Evolutionary conservation across 495 filamentous ascomycete genomes (phyloP).

Genomic region (Trichocladium uniseriatum): DNA sequence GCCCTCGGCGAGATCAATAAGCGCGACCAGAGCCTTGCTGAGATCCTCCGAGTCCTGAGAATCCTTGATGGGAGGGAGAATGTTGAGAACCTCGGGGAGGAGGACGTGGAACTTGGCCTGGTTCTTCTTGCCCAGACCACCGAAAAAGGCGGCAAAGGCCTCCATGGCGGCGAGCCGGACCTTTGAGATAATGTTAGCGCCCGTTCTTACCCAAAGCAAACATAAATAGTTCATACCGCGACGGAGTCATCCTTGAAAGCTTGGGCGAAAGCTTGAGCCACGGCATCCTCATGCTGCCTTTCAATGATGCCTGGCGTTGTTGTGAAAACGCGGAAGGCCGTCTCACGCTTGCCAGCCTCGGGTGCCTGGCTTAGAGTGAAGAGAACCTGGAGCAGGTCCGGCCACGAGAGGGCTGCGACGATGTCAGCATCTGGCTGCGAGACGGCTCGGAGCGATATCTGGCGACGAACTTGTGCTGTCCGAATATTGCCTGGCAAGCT

Average conservation of each 20-base stretch:
- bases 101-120: slow-evolving; percentile 80
- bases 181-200: slow-evolving; percentile 27
- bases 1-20: slow-evolving; percentile 88
- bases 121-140: slow-evolving; percentile 72
- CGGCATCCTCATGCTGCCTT: slow-evolving; percentile 82
- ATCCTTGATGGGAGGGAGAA: slow-evolving; percentile 87
- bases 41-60: slow-evolving; percentile 80
- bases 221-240: slow-evolving; percentile 42
- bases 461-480: slow-evolving; percentile 62
- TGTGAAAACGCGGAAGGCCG: slow-evolving; percentile 85
- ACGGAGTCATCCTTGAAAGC: slow-evolving; percentile 87
- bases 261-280: slow-evolving; percentile 72
- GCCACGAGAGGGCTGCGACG: slow-evolving; percentile 68
- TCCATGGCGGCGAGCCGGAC: slow-evolving; percentile 91
- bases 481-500: slow-evolving; percentile 87
- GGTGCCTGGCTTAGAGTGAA: slow-evolving; percentile 80
- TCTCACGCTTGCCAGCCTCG: slow-evolving; percentile 75
- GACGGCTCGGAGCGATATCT: background rate
- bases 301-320: slow-evolving; percentile 95
- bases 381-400: slow-evolving; percentile 75
- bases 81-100: slow-evolving; percentile 81
- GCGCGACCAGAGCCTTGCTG: slow-evolving; percentile 73
- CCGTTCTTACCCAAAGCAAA: slow-evolving; percentile 7
- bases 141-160: slow-evolving; percentile 92
- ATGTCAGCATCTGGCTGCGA: slow-evolving; percentile 19